Evolutionary conservation across 2,329 filamentous ascomycete genomes (phyloP).

Genomic region (Phoma sp.): DNA sequence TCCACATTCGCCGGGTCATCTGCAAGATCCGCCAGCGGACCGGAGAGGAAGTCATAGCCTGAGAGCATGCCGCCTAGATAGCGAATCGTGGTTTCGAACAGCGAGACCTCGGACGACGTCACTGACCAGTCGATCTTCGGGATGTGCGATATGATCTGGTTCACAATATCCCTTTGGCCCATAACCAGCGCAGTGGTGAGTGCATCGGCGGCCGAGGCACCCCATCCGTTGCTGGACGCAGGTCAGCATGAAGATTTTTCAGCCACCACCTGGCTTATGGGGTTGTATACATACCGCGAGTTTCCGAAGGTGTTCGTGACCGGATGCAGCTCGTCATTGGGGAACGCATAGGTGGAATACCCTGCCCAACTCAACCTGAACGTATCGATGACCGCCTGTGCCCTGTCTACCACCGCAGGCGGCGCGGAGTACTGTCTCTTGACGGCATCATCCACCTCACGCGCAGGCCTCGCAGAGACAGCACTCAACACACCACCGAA

Average conservation of each 20-base stretch:
- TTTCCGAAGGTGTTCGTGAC: constrained; percentile 69
- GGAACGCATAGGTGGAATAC: constrained; percentile 76
- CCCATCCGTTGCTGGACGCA: constrained; percentile 75
- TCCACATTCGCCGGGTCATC: constrained; percentile 58
- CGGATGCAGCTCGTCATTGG: constrained; percentile 76
- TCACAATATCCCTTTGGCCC: constrained; percentile 69
- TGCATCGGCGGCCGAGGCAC: constrained; percentile 80
- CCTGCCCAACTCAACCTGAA: constrained; percentile 46
- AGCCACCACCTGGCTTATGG: background rate
- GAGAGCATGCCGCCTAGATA: constrained; percentile 83
- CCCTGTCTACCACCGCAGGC: constrained; percentile 19
- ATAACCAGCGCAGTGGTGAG: constrained; percentile 81
- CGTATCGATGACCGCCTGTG: constrained; percentile 42
- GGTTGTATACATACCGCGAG: constrained; percentile 62
- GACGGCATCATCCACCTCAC: background rate
- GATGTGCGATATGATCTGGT: constrained; percentile 74
- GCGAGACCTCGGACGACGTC: constrained; percentile 65
- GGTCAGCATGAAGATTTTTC: background rate
- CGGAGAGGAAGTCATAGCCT: constrained; percentile 74
- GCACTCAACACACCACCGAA: constrained; percentile 17
- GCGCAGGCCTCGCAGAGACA: background rate
- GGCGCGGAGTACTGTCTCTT: constrained; percentile 21
- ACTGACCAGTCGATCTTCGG: constrained; percentile 72
- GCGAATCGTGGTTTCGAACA: constrained; percentile 91
- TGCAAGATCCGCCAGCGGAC: constrained; percentile 64